Percentiles rank a stretch among this genome's conserved stretches.
Evolutionary conservation across 257 asterid genomes (phyloP).

Genomic region (Penstemon davidsonii): DNA sequence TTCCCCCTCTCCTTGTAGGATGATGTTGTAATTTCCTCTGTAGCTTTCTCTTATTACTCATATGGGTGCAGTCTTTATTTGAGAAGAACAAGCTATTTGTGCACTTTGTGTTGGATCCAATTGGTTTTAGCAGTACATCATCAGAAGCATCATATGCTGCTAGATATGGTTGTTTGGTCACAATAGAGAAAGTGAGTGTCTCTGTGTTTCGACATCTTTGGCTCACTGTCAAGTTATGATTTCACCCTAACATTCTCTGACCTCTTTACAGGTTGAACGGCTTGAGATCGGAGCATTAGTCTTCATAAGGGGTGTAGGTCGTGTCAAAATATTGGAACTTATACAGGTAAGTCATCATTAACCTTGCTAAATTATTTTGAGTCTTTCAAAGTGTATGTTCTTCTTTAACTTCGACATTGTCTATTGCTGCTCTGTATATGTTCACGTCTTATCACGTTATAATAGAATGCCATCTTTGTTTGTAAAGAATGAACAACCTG

Average conservation of each 20-base stretch:
- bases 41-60: slow-evolving; percentile 2
- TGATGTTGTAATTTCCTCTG: not conserved
- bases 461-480: not conserved
- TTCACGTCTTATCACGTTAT: not conserved
- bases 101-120: slow-evolving; percentile 79
- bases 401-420: not conserved
- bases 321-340: slow-evolving; percentile 59
- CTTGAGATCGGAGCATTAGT: slow-evolving; percentile 76
- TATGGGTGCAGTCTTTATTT: slow-evolving; percentile 50
- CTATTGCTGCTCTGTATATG: too few species aligned
- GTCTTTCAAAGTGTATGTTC: slow-evolving; percentile 6
- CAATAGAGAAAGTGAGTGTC: slow-evolving; percentile 66
- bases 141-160: slow-evolving; percentile 74
- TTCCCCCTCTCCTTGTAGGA: slow-evolving; percentile 13
- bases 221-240: not conserved
- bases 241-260: slow-evolving; percentile 21
- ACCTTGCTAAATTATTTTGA: not conserved
- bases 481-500: not conserved
- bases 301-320: slow-evolving; percentile 74
- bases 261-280: slow-evolving; percentile 56
- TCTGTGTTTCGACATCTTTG: slow-evolving; percentile 17
- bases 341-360: slow-evolving; percentile 47
- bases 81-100: slow-evolving; percentile 63
- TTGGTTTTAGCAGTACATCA: slow-evolving; percentile 49
- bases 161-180: slow-evolving; percentile 71